Evolutionary conservation across 495 filamentous ascomycete genomes (phyloP), one percentile per base, ranked within the genome.

Genomic region (Podospora pseudopauciseta): DNA sequence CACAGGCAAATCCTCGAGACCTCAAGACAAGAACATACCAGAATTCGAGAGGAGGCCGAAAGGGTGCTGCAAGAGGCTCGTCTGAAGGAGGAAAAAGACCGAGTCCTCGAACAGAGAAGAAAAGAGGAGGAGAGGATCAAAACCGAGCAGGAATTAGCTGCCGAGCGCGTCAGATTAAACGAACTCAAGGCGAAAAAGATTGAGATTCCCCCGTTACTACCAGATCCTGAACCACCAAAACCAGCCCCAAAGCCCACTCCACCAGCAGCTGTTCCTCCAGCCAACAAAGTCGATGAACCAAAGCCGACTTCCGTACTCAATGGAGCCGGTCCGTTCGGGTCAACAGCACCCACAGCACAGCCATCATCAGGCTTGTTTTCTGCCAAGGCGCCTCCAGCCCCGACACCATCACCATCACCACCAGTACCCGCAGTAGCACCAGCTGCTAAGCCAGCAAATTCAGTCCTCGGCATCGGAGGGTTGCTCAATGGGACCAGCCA

Each of bases 1-100:
- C 88, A 92, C 67, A 83, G 82, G 65, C 82, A 82, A 60, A 86
- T 90, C 1, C 84, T 94, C 18, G 86, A 87, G 55, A 79, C 84
- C 56, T 90, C 87, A 0, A 85, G 84, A 16, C 83, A 79, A 23
- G 83, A 86, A 67, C 90, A 93, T 71, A 85, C 89, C 1, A 83
- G 84, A 16, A 81, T 93, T 18, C 82, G 88, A 18, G 82, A 87
- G 66, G 83, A 85, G 28, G 91, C 91, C 59, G 80, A 79, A 70
- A 81, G 71, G 66, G 84, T 75, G 6, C 81, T 66, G 73, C 80
- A 77, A 67, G 80, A 74, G 67, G 81, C 82, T 75, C 79, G 75
- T 65, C 75, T 75, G 70, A 77, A 82, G 54, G 79, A 85, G 67
- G 80, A 86, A 64, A 75, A 74, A 26, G 78, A 78, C 60, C 77